Conservation (phyloP, 2,329 filamentous ascomycete genomes). For the Fusarium mangiferae region DNA sequence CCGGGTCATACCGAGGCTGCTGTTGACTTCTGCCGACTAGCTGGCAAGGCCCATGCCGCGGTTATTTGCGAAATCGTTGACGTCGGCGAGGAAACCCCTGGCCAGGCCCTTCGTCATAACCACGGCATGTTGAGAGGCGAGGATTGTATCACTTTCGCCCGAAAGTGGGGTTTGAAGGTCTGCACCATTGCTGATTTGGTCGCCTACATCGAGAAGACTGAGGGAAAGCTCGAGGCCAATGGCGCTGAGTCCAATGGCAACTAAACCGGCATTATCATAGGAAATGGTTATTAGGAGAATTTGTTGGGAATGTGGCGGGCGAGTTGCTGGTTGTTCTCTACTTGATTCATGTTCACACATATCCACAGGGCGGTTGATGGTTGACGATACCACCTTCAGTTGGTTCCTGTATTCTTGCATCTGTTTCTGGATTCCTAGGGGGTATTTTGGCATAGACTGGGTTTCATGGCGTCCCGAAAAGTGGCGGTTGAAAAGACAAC, state of each 20-base stretch:
- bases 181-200: constrained; percentile 96
- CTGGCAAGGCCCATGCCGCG: constrained; percentile 79
- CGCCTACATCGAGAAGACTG: constrained; percentile 78
- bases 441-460: constrained; percentile 35
- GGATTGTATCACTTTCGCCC: constrained; percentile 87
- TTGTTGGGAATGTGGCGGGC: background rate
- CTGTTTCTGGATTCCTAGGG: constrained; percentile 35
- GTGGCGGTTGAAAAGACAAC: constrained; percentile 29
- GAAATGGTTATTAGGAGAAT: background rate
- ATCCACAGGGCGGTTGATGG: constrained; percentile 14
- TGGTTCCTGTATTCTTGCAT: constrained; percentile 32
- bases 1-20: constrained; percentile 93
- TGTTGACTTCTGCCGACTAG: constrained; percentile 87
- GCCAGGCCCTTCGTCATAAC: constrained; percentile 70
- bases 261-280: constrained; percentile 10
- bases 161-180: constrained; percentile 88
- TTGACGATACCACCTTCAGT: constrained; percentile 5
- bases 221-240: constrained; percentile 67
- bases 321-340: background rate
- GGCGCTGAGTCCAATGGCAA: constrained; percentile 31
- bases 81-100: constrained; percentile 78
- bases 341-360: constrained; percentile 3
- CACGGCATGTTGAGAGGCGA: constrained; percentile 94
- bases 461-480: constrained; percentile 38
- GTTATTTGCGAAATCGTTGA: constrained; percentile 94